Evolutionary conservation across 805 yeast species (phyloP).

Genomic region (Brettanomyces custersianus): DNA sequence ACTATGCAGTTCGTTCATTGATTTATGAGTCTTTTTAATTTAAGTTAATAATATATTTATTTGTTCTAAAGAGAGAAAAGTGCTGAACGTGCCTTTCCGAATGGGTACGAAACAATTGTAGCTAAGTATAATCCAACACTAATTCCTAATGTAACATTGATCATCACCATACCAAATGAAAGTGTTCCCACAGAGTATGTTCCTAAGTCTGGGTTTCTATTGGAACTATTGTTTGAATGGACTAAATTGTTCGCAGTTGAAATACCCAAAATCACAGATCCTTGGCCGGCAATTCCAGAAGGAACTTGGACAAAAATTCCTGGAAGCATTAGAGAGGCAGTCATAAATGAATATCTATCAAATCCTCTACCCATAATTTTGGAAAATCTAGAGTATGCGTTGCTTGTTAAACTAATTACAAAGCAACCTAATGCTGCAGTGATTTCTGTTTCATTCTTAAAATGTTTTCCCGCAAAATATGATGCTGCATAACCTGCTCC

Average conservation of each 20-base stretch:
- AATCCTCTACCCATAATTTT: slow-evolving; percentile 42
- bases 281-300: slow-evolving; percentile 86
- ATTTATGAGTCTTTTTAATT: slow-evolving; percentile 52
- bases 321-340: slow-evolving; percentile 93
- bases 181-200: slow-evolving; percentile 17
- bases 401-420: slow-evolving; percentile 81
- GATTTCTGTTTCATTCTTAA: slow-evolving; percentile 57
- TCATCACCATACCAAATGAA: slow-evolving; percentile 78
- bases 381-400: slow-evolving; percentile 77
- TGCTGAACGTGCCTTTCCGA: slow-evolving; percentile 84
- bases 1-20: slow-evolving; percentile 52
- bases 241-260: slow-evolving; percentile 62
- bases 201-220: slow-evolving; percentile 6
- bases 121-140: slow-evolving; percentile 92
- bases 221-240: slow-evolving; percentile 21
- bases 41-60: background rate
- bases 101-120: slow-evolving; percentile 81
- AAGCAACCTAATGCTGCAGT: slow-evolving; percentile 89
- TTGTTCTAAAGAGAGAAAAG: slow-evolving; percentile 57
- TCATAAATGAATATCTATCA: slow-evolving; percentile 36
- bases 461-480: slow-evolving; percentile 69
- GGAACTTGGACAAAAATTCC: slow-evolving; percentile 95
- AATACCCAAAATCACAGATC: slow-evolving; percentile 75
- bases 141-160: slow-evolving; percentile 87
- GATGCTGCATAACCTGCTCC: slow-evolving; percentile 76